Base-by-base conservation (phyloP, 1,284 basidiomycete species). In the Apiotrichum laibachii region DNA sequence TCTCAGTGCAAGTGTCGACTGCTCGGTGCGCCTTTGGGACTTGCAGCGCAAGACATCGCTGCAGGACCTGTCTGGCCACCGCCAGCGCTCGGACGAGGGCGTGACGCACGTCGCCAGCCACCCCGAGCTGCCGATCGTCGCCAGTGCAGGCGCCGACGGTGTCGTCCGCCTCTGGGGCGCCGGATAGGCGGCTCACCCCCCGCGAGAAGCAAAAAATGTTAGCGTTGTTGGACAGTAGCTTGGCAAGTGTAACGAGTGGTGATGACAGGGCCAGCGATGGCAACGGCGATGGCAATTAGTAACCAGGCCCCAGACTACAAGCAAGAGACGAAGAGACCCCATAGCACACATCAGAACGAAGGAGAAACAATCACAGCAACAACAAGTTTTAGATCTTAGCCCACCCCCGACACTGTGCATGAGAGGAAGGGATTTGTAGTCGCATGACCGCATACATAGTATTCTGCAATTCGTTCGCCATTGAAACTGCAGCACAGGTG, bases 21-120 rank as follows among this genome's bases (percentile, higher is more conserved):
- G 93, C 73, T 93, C 91, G 19, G 82, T 93, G 47, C 88, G 95
- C 22, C 89, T 97, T 79, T 99, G 95, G 96, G 91, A 97, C 77
- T 80, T 97, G 56, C 83, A 61, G 21, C 74, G 72, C 42, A 72
- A 79, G 56, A 77, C 77, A 5, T 96, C 92, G 74, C 81, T 93
- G 34, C 95, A 98, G 73, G 96, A 99, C 77, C 85, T 92, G 63
- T 87, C 88, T 19, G 78, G 81, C 31, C 92, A 97, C 78, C 85
- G 92, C 51, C 86, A 88, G 79, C 92, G 92, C 77, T 88, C 86
- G 40, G 84, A 86, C 59, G 93, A 98, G 78, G 96, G 95, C 47
- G 91, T 96, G 16, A 82, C 96, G 39, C 57, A 59, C 34, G 67
- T 76, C 11, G 68, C 67, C 8, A 63, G 64, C 50, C 90, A 94